Percentiles rank a stretch among this genome's conserved stretches.
These are phyloP conservation scores for Pichia membranifaciens DNA, from an alignment of 805 yeast genomes.

Conservation along the genomic window DNA sequence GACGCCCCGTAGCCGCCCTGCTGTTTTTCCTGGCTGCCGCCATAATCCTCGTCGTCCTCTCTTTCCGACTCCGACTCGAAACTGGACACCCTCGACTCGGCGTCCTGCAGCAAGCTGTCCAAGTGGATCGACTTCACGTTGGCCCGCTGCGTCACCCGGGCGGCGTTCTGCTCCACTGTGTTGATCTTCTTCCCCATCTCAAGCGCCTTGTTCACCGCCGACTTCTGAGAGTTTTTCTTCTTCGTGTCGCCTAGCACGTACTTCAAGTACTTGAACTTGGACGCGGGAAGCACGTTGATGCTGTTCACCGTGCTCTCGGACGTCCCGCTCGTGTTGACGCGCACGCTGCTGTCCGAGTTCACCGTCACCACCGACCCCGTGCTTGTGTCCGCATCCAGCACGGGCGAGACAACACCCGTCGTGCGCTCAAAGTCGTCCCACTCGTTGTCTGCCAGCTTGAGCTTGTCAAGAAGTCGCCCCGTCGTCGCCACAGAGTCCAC, in stretches of 20 bases:
- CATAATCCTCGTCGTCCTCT: conserved; percentile 7
- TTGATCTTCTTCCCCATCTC: conserved; percentile 23
- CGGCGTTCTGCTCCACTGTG: conserved; percentile 16
- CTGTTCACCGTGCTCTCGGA: background rate
- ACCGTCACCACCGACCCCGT: conserved; percentile 3
- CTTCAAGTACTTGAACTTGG: conserved; percentile 28
- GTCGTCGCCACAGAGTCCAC: conserved; percentile 19
- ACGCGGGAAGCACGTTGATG: conserved; percentile 20
- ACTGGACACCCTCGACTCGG: conserved; percentile 7
- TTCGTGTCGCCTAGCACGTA: conserved; percentile 19
- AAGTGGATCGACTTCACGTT: conserved; percentile 18
- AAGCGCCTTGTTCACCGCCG: conserved; percentile 20
- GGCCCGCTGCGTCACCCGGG: conserved; percentile 11
- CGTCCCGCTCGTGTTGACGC: background rate
- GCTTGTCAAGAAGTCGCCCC: conserved; percentile 29
- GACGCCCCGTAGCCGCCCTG: no score
- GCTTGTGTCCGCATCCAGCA: conserved; percentile 3
- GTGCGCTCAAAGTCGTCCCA: conserved; percentile 17
- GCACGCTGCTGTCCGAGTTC: background rate
- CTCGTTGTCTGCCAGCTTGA: conserved; percentile 30
- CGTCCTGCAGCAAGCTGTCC: conserved; percentile 11
- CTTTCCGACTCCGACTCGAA: conserved; percentile 1
- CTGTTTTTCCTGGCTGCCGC: background rate
- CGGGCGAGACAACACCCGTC: background rate
- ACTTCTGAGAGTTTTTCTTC: conserved; percentile 13